Evolutionary conservation across 164 flowering plant species (phyloP).

Genomic region (Vitis cinerea): DNA sequence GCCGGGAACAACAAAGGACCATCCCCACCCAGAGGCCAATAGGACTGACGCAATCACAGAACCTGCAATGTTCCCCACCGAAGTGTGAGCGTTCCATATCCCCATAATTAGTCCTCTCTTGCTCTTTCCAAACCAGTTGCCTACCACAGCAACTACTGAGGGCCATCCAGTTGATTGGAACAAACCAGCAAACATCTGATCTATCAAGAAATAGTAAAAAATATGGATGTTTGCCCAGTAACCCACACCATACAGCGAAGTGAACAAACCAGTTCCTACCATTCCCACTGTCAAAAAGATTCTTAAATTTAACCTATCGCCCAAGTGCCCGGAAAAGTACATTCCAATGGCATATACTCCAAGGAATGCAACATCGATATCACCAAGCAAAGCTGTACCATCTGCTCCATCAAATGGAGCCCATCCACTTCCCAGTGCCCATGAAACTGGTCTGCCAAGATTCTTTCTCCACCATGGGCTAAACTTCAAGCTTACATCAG

Average conservation of each 20-base stretch:
- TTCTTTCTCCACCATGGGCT: slow-evolving; percentile 28
- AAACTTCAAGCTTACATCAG: slow-evolving; percentile 25
- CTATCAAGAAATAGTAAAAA: slow-evolving; percentile 58
- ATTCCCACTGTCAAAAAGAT: slow-evolving; percentile 78
- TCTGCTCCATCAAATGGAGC: slow-evolving; percentile 79
- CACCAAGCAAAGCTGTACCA: slow-evolving; percentile 76
- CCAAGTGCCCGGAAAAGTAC: slow-evolving; percentile 87
- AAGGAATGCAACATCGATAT: slow-evolving; percentile 83
- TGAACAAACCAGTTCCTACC: slow-evolving; percentile 88
- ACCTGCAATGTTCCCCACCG: slow-evolving; percentile 87
- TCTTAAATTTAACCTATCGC: slow-evolving; percentile 77
- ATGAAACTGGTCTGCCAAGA: slow-evolving; percentile 14
- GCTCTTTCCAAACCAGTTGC: slow-evolving; percentile 93
- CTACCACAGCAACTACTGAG: slow-evolving; percentile 94
- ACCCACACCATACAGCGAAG: slow-evolving; percentile 76
- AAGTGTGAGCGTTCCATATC: slow-evolving; percentile 95
- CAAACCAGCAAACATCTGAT: slow-evolving; percentile 86
- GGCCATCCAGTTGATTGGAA: slow-evolving; percentile 99
- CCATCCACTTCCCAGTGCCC: slow-evolving; percentile 57
- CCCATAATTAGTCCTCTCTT: slow-evolving; percentile 96
- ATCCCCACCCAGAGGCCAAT: slow-evolving; percentile 91
- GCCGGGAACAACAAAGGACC: slow-evolving; percentile 93
- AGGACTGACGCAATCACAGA: slow-evolving; percentile 76
- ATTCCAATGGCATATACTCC: slow-evolving; percentile 70
- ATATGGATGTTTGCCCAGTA: slow-evolving; percentile 79